Conservation (phyloP, 805 yeast species). For the Ogataea populi-albae region DNA sequence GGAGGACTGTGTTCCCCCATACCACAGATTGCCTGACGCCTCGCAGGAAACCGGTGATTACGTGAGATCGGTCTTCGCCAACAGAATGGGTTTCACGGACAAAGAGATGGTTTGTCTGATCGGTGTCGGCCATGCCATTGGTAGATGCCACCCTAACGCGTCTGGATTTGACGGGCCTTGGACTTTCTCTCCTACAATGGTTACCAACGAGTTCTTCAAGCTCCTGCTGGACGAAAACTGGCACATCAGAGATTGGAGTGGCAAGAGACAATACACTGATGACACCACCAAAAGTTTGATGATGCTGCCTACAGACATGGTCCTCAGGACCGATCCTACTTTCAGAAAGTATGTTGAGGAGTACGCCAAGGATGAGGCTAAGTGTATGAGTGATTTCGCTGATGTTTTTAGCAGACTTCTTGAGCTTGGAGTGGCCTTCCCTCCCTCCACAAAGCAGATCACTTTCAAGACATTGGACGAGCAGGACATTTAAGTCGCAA, state of each 20-base stretch:
- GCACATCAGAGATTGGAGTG: slow-evolving; percentile 57
- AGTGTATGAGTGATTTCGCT: slow-evolving; percentile 49
- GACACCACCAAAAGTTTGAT: slow-evolving; percentile 50
- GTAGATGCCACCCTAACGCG: slow-evolving; percentile 48
- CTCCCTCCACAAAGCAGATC: slow-evolving; percentile 42
- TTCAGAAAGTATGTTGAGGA: slow-evolving; percentile 45
- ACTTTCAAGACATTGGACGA: slow-evolving; percentile 68
- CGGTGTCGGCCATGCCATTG: slow-evolving; percentile 47
- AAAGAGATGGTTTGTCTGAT: slow-evolving; percentile 44
- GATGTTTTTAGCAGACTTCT: slow-evolving; percentile 46
- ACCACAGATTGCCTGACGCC: slow-evolving; percentile 52
- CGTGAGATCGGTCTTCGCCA: slow-evolving; percentile 41
- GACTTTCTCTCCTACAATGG: slow-evolving; percentile 76
- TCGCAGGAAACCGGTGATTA: slow-evolving; percentile 41
- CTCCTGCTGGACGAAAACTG: slow-evolving; percentile 53
- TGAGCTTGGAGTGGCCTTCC: slow-evolving; percentile 74
- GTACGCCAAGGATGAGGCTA: slow-evolving; percentile 48
- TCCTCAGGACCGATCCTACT: slow-evolving; percentile 43
- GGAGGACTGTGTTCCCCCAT: slow-evolving; percentile 38
- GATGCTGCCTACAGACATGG: slow-evolving; percentile 63
- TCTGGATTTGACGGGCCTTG: slow-evolving; percentile 88
- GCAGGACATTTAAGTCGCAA: slow-evolving; percentile 39
- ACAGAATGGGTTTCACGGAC: slow-evolving; percentile 46
- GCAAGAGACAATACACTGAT: slow-evolving; percentile 62
- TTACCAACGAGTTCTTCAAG: slow-evolving; percentile 72